Base-by-base conservation (phyloP, 805 yeast species). In the Blastobotrys mokoenaii region DNA sequence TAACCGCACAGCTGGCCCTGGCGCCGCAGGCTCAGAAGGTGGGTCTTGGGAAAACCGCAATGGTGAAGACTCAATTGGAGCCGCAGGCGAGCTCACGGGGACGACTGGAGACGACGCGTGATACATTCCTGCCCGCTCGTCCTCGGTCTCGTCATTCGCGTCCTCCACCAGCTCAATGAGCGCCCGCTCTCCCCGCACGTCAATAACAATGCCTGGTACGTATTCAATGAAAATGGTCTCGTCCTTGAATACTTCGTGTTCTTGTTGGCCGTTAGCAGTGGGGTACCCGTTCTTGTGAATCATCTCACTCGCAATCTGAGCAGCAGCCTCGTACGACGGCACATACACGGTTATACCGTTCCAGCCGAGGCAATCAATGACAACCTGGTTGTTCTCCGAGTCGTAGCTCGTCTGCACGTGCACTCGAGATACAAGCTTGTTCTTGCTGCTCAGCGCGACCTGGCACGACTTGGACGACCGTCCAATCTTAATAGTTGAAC, bases 321-420 rank as follows among this genome's bases (percentile, higher is more conserved):
- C 48, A 6, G 46, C 22, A 9, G 16, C n/a, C 10, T 27, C 16
- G 40, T 52, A 45, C 45, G 61, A 64, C 0, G 95, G 93, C 35
- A 86, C 73, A 3, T 74, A 69, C 15, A 88, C 74, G 8, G 75
- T 72, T 42, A 84, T 66, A 9, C 97, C 96, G 61, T 90, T 90
- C 65, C 79, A 75, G 2, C 97, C 97, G 45, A 78, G 62, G 62
- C 97, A 90, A 38, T 74, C 74, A 42, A 90, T 60, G 38, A 86
- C 61, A 38, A 86, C 61, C 15, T 45, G 31, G 30, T 73, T 66
- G 9, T 50, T 44, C 2, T 49, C 58, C 1, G 67, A 54, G 25
- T 67, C 58, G 58, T 74, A 79, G 20, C 71, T 65, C 2, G 83
- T 57, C 12, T 66, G 62, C 43, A 81, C 70, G 62, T 85, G 95